Evolutionary conservation across 1,284 basidiomycete species (phyloP).

Genomic region (Sparassis latifolia): DNA sequence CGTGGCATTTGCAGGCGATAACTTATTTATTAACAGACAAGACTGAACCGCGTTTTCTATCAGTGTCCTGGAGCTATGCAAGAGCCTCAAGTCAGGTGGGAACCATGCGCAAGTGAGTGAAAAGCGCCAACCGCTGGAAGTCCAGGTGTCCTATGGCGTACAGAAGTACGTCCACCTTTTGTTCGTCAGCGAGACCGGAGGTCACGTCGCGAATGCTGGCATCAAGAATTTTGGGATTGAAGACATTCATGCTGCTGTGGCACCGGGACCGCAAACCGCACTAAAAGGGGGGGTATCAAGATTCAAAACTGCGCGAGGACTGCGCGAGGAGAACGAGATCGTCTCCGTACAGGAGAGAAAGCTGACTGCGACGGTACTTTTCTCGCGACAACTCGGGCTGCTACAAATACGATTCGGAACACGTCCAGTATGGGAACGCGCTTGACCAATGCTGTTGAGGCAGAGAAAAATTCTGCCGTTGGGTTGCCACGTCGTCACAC

Average conservation of each 20-base stretch:
- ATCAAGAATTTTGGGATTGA: conserved; percentile 68
- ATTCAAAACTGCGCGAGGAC: too few relatives aligned
- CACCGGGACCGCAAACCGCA: too few relatives aligned
- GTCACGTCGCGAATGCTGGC: conserved; percentile 63
- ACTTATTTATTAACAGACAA: conserved; percentile 49
- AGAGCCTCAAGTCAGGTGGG: not conserved
- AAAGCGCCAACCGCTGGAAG: conserved; percentile 5
- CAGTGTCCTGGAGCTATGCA: conserved; percentile 46
- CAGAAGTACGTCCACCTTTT: conserved; percentile 37
- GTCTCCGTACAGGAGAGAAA: too few relatives aligned
- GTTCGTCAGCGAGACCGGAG: conserved; percentile 46
- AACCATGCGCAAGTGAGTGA: not conserved
- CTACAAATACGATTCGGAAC: not conserved
- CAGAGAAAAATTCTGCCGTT: too few relatives aligned
- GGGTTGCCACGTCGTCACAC: too few relatives aligned
- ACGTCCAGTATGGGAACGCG: not conserved
- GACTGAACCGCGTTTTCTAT: conserved; percentile 73
- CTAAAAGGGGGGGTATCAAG: too few relatives aligned
- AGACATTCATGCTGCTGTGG: conserved; percentile 39
- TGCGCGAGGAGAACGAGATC: too few relatives aligned
- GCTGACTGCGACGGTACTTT: too few relatives aligned
- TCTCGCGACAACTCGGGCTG: not conserved
- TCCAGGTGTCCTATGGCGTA: conserved; percentile 7
- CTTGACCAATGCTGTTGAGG: too few relatives aligned
- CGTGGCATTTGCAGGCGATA: conserved; percentile 46